Base-by-base conservation (phyloP, 768 basidiomycete genomes). In the Macrolepiota dolichaula region DNA sequence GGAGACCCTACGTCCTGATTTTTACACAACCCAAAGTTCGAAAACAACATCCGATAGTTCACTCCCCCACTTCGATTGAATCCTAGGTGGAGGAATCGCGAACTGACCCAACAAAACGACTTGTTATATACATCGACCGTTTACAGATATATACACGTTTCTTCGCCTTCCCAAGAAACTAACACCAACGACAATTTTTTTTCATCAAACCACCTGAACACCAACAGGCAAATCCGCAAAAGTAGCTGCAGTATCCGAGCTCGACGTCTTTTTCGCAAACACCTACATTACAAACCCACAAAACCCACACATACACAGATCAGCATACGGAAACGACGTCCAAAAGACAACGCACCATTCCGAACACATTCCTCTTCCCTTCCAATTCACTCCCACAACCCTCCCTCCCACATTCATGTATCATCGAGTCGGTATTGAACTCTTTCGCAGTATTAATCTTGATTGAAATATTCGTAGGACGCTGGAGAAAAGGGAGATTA, bases 361-460 rank as follows among this genome's bases (percentile, higher is more conserved):
- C 59, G 3, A 60, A 32, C 7, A 35, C 59, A 35, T 47, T 53
- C 9, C 44, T 12, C 17, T 60, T 60, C 51, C 53, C 58, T 13
- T 59, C 59, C 19, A 60, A 46, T 12, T 7, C 51, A 7, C 51
- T 10, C 32, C 13, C 9, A 46, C 51, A 27, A 46, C 70, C 72
- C 11, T 71, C 70, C 27, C 59, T 52, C 24, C 70, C 73, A 22
- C 68, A 65, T 3, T 72, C 76, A 11, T 72, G 70, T 25, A 77
- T 74, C 7, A 71, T 70, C 66, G n/a, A n/a, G n/a, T 83, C 81
- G 3, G 73, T 75, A 25, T 70, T 73, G 62, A 78, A 79, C 65
- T 84, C 79, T 62, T 81, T 78, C 4, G 79, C 82, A 2, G 82
- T 84, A 62, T 83, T 78, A 53, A 84, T 81, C 64, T 82, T 83